Conservation (phyloP, 495 filamentous ascomycete genomes). For the Pseudotulostoma volvatum region DNA sequence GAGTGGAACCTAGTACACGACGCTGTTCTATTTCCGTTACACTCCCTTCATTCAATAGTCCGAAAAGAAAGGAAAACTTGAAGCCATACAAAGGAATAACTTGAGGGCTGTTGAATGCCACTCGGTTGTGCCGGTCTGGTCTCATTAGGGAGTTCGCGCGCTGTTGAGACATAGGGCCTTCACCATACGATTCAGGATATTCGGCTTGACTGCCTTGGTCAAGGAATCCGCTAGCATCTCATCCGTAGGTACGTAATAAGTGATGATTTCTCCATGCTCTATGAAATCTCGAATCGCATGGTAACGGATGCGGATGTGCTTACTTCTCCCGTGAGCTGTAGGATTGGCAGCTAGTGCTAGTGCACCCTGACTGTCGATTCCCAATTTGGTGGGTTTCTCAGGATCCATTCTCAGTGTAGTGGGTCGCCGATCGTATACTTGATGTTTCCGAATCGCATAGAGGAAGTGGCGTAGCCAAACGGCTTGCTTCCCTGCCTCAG, state of each 20-base stretch:
- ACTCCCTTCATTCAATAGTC: not conserved
- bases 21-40: not conserved
- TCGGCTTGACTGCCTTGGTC: constrained; percentile 8
- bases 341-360: constrained; percentile 6
- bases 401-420: not conserved
- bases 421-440: not conserved
- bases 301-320: constrained; percentile 10
- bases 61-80: not conserved
- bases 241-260: not conserved
- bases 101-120: not conserved
- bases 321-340: constrained; percentile 4
- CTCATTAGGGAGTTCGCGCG: not conserved
- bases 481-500: constrained; percentile 3
- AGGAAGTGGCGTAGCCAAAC: constrained; percentile 4
- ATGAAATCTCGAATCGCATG: constrained; percentile 7
- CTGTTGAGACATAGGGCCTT: not conserved
- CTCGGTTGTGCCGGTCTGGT: not conserved
- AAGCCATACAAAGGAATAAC: not conserved
- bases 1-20: no score
- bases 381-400: constrained; percentile 1
- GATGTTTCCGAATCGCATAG: constrained; percentile 1
- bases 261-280: constrained; percentile 1
- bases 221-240: constrained; percentile 10
- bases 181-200: not conserved
- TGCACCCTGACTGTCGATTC: constrained; percentile 6